Conservation (phyloP, 495 filamentous ascomycete genomes). For the Lasiosphaeriaceae sp. region DNA sequence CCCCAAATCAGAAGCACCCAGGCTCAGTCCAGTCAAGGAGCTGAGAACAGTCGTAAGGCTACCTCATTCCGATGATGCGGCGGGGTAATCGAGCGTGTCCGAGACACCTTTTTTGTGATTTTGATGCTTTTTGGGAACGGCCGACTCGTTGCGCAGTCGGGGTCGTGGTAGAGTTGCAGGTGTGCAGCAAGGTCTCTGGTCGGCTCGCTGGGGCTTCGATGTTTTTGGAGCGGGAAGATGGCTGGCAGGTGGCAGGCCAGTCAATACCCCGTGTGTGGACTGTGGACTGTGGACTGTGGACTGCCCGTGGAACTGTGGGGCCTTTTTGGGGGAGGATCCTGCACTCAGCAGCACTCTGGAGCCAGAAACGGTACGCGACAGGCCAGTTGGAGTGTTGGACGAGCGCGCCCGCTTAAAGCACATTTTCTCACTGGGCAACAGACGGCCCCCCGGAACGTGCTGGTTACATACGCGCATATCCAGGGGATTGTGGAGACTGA, state of each 20-base stretch:
- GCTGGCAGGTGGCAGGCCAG: slow-evolving; percentile 13
- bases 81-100: slow-evolving; percentile 16
- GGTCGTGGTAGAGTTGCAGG: slow-evolving; percentile 8
- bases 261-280: neutral
- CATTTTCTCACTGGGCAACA: slow-evolving; percentile 16
- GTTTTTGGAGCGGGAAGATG: slow-evolving; percentile 14
- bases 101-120: slow-evolving; percentile 2
- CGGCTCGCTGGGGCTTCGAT: neutral
- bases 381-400: too few species aligned
- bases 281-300: too few species aligned
- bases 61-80: slow-evolving; percentile 46
- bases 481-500: neutral
- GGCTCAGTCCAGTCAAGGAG: slow-evolving; percentile 52
- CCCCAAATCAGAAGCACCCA: slow-evolving; percentile 5
- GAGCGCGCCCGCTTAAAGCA: slow-evolving; percentile 8
- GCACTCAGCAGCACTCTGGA: neutral
- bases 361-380: neutral
- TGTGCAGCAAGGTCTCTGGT: neutral
- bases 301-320: neutral
- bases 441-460: neutral
- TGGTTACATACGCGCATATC: neutral
- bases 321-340: neutral
- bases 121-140: neutral
- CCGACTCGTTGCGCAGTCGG: slow-evolving; percentile 1
- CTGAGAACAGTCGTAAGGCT: slow-evolving; percentile 47